Evolutionary conservation across 352 stramenopile genomes (phyloP).

Genomic region (Thalassiosira mediterranea): DNA sequence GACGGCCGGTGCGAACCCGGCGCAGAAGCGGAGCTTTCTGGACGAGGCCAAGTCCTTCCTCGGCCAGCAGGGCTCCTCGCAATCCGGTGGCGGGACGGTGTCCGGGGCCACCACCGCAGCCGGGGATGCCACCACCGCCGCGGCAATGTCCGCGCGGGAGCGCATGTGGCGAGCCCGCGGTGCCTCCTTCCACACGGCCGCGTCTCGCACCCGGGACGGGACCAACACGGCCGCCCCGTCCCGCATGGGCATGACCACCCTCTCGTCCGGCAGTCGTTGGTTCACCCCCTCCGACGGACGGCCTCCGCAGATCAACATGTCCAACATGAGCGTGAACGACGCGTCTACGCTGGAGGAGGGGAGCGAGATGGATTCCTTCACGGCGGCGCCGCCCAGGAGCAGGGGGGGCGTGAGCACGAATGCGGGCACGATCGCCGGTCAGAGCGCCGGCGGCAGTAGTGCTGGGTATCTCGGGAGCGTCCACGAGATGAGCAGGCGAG

Average conservation of each 20-base stretch:
- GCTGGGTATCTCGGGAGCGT: not conserved
- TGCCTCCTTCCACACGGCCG: not conserved
- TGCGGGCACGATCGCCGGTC: no score
- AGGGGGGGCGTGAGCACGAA: no score
- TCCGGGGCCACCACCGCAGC: no score
- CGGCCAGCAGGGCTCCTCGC: no score
- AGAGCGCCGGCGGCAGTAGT: not conserved
- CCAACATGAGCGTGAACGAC: not conserved
- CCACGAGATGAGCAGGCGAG: not conserved
- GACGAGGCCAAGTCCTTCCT: no score
- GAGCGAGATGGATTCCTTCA: slow-evolving; percentile 4
- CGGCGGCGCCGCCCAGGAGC: no score
- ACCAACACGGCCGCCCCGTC: not conserved
- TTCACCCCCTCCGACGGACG: not conserved
- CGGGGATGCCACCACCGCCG: no score
- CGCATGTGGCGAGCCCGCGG: not conserved
- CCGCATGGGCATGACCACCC: not conserved
- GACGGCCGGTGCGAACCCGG: no score
- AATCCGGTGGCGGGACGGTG: not conserved
- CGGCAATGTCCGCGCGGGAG: not conserved
- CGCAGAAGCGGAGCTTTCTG: no score
- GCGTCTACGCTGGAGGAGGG: slow-evolving; percentile 1
- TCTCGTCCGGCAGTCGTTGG: not conserved
- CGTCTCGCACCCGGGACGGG: not conserved
- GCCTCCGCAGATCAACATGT: not conserved